Percentiles rank a stretch among this genome's conserved stretches.
Conservation (phyloP, 306 rosid species). For the Abrus pulchellus region DNA sequence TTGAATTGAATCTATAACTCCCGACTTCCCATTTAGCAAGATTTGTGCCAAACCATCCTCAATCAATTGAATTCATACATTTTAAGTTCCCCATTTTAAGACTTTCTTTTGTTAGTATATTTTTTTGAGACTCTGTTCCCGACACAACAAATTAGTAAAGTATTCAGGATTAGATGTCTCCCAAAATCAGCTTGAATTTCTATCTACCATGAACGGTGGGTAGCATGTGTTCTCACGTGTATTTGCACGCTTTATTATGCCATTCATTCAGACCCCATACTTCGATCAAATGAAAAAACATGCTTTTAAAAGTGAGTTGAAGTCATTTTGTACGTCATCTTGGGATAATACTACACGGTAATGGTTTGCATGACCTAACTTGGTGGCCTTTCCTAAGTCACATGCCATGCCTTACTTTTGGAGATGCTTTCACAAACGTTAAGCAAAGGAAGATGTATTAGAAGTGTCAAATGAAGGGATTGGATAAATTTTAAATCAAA, state of each 20-base stretch:
- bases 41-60: conserved; percentile 9
- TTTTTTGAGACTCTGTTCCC: not conserved
- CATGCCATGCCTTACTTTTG: not conserved
- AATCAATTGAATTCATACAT: not conserved
- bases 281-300: conserved; percentile 33
- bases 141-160: conserved; percentile 20
- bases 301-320: conserved; percentile 38
- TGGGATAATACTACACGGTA: not conserved
- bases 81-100: not conserved
- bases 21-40: not conserved
- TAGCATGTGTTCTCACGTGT: conserved; percentile 63
- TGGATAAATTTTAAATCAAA: too few relatives aligned
- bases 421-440: not conserved
- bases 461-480: too few relatives aligned
- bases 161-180: conserved; percentile 20
- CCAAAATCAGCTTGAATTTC: conserved; percentile 33
- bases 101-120: not conserved
- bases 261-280: conserved; percentile 14
- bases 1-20: not conserved
- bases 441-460: not conserved
- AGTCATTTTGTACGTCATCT: conserved; percentile 29
- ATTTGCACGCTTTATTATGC: conserved; percentile 45
- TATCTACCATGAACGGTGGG: conserved; percentile 46
- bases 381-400: not conserved
- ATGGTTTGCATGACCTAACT: not conserved